Base-by-base conservation (phyloP, 208 protist species). In the Acanthamoeba castellanii region DNA sequence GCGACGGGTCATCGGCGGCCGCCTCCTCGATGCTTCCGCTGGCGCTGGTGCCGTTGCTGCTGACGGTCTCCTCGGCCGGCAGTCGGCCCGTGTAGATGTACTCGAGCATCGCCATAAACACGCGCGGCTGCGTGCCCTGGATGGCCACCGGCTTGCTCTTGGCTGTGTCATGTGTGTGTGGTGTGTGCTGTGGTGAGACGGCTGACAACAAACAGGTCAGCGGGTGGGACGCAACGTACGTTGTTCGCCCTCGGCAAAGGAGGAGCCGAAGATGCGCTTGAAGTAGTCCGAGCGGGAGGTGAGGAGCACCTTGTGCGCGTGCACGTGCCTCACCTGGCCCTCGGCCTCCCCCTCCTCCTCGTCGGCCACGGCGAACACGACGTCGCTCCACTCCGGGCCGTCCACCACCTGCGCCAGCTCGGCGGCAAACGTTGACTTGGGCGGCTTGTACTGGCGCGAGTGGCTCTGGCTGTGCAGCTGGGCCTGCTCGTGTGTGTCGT, bases 271-370 rank as follows among this genome's bases (percentile, higher is more conserved):
- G 47, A 94, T 94, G 59, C 74, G 70, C 76, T 87, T 94, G 91
- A 94, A 94, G 70, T 94, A 94, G 76, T 94, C 91, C 6, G 74
- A 94, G 45, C 91, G 91, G 25, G 91, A 59, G 32, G 91, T 72
- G 55, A 94, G 76, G 52, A 94, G 50, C 16, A 94, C 59, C 18
- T 70, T 59, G 59, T 94, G 91, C 9, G 91, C 91, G 70, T 82
- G 59, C 55, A 94, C 70, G 5, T 78, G 37, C 34, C 30, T 90
- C 32, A 72, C 55, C 55, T 25, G 2, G 2, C 34, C 32, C 1
- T 3, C 34, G 3, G 16, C 34, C 2, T 7, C 70, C 70, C 27
- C 52, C 55, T 89, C 45, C 20, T 82, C 55, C 25, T 64, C 70
- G 27, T 64, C 25, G 34, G 61, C 32, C 16, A 94, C 34, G 18